phyloP scores from a whole-genome alignment of 257 asterid species.

The Primulina huaijiensis region DNA sequence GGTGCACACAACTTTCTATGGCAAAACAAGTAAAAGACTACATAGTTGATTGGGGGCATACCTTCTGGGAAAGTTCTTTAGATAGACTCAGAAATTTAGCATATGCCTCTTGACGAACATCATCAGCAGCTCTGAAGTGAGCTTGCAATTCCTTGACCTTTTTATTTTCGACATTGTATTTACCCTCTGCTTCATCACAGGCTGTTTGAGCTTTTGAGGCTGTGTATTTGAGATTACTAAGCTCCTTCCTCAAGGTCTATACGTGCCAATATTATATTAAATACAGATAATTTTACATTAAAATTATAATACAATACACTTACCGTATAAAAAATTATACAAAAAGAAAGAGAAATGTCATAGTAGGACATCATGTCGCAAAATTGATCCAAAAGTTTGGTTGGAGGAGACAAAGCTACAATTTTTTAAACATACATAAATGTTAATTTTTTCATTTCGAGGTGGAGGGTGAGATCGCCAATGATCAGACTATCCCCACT shows the following conservation, averaged over 20 bases:
- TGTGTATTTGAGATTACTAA: constrained; percentile 54
- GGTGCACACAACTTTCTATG: constrained; percentile 11
- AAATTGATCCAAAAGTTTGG: too few relatives aligned
- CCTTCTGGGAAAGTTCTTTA: constrained; percentile 65
- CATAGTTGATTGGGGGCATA: constrained; percentile 27
- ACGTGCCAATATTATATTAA: constrained; percentile 24
- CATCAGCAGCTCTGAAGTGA: constrained; percentile 74
- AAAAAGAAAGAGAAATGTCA: neutral
- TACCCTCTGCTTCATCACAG: constrained; percentile 54
- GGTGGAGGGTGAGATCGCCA: too few relatives aligned
- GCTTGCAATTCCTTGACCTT: constrained; percentile 65
- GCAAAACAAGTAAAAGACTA: constrained; percentile 19
- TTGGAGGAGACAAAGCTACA: neutral
- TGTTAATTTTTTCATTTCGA: too few relatives aligned
- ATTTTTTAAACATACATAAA: too few relatives aligned
- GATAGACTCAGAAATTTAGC: constrained; percentile 56
- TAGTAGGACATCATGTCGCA: too few relatives aligned
- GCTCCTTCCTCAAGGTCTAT: constrained; percentile 78
- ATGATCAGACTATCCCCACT: too few relatives aligned
- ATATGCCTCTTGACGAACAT: constrained; percentile 81
- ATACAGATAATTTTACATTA: neutral
- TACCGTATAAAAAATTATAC: too few relatives aligned
- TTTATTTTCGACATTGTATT: constrained; percentile 58
- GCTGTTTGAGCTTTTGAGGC: constrained; percentile 62
- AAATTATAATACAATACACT: too few relatives aligned